A percentile compares a stretch with the other conserved stretches of the same genome.
phyloP scores from a whole-genome alignment of 2,329 filamentous ascomycete genomes.

The Cordyceps fumosorosea region DNA sequence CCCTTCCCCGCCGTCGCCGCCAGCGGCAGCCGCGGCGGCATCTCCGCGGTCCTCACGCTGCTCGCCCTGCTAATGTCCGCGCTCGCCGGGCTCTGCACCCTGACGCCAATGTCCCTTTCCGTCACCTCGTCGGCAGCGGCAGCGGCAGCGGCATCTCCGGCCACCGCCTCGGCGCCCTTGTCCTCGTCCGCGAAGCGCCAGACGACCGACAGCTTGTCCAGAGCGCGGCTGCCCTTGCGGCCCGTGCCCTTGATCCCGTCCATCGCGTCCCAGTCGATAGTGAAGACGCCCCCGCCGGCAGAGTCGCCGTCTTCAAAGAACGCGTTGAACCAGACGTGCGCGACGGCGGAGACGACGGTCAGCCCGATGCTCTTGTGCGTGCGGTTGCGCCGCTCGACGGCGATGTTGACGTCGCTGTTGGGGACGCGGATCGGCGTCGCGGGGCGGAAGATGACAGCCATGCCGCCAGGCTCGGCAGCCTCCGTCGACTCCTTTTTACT shows the following conservation, averaged over 20 bases:
- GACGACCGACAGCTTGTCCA: constrained; percentile 77
- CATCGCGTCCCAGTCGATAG: constrained; percentile 60
- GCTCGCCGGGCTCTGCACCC: constrained; percentile 58
- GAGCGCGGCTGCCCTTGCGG: constrained; percentile 71
- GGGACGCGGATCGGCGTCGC: constrained; percentile 60
- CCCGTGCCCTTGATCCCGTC: constrained; percentile 91
- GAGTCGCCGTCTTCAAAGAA: constrained; percentile 77
- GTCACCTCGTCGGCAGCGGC: constrained; percentile 37
- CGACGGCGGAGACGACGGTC: constrained; percentile 86
- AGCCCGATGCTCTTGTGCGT: constrained; percentile 69
- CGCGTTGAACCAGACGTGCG: constrained; percentile 94
- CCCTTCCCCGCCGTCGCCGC: not conserved
- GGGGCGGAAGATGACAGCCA: constrained; percentile 74
- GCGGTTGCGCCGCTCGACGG: constrained; percentile 79
- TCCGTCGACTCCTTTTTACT: constrained; percentile 19
- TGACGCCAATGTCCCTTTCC: constrained; percentile 61
- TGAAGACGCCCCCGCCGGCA: constrained; percentile 53
- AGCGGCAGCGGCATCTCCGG: constrained; percentile 43
- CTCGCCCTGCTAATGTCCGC: constrained; percentile 65
- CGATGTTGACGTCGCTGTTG: constrained; percentile 82
- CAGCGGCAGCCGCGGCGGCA: not conserved
- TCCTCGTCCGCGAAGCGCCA: constrained; percentile 52
- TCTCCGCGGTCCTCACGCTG: constrained; percentile 47
- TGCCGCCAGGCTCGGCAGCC: constrained; percentile 54
- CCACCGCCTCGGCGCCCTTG: not conserved